A percentile compares a stretch with the other conserved stretches of the same genome.
phyloP scores from a whole-genome alignment of 495 filamentous ascomycete species.

The Penicillium cataractarum region DNA sequence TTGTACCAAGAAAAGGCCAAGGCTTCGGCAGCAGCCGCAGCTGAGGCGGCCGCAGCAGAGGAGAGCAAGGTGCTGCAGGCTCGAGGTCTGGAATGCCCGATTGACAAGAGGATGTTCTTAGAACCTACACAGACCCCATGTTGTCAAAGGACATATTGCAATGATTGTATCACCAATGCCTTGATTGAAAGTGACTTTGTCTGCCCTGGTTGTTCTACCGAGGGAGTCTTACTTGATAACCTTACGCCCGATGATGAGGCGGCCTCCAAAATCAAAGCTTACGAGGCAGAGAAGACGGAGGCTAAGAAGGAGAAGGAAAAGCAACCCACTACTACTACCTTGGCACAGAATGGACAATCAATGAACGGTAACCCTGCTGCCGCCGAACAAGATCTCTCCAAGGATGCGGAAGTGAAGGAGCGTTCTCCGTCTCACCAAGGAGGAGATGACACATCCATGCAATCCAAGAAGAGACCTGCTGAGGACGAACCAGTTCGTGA shows the following conservation, averaged over 20 bases:
- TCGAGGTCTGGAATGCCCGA: constrained; percentile 85
- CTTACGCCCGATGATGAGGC: constrained; percentile 79
- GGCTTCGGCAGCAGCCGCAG: constrained; percentile 76
- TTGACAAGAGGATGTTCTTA: constrained; percentile 96
- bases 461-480: constrained; percentile 77
- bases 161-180: constrained; percentile 97
- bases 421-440: constrained; percentile 44
- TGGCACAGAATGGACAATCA: constrained; percentile 27
- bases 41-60: constrained; percentile 67
- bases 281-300: constrained; percentile 69
- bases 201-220: constrained; percentile 87
- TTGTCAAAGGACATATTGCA: constrained; percentile 96
- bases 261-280: constrained; percentile 75
- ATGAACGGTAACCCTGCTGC: constrained; percentile 35
- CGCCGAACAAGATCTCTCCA: constrained; percentile 13
- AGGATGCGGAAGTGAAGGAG: constrained; percentile 22
- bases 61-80: constrained; percentile 81
- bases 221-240: constrained; percentile 91
- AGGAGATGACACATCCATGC: constrained; percentile 18
- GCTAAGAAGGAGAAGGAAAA: constrained; percentile 66
- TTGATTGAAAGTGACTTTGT: constrained; percentile 97
- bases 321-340: constrained; percentile 30
- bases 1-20: constrained; percentile 92
- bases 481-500: constrained; percentile 63
- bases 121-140: constrained; percentile 98